phyloP scores from a whole-genome alignment of 2,329 filamentous ascomycete genomes.

The Exophiala calicioides region DNA sequence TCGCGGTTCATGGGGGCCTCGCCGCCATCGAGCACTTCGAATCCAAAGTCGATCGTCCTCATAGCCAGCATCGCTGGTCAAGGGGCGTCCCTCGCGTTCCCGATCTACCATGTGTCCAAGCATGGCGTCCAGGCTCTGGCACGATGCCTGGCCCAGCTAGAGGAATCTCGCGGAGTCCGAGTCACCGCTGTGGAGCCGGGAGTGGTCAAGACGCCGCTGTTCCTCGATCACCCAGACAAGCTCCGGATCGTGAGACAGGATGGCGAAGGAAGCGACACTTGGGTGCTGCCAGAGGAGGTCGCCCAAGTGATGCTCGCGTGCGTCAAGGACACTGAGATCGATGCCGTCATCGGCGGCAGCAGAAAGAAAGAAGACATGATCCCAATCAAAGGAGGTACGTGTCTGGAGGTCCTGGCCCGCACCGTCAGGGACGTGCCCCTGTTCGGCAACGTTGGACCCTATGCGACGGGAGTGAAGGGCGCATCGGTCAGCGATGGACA shows the following conservation, averaged over 20 bases:
- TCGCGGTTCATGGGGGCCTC: constrained; percentile 47
- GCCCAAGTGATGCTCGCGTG: constrained; percentile 60
- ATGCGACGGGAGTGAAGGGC: constrained; percentile 49
- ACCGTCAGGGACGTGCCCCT: constrained; percentile 53
- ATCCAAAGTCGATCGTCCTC: constrained; percentile 48
- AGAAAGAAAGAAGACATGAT: constrained; percentile 29
- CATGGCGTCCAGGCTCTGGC: constrained; percentile 53
- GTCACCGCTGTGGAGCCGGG: constrained; percentile 63
- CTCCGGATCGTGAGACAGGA: constrained; percentile 51
- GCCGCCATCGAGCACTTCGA: constrained; percentile 14
- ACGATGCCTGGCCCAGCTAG: constrained; percentile 53
- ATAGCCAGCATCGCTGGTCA: constrained; percentile 53
- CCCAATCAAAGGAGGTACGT: constrained; percentile 44
- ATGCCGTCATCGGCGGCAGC: neutral
- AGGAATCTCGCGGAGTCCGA: constrained; percentile 52
- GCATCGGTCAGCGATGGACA: constrained; percentile 48
- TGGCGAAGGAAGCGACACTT: constrained; percentile 52
- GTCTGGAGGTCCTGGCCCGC: constrained; percentile 58
- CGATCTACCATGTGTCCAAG: constrained; percentile 53
- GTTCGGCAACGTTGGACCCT: constrained; percentile 52
- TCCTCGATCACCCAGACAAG: constrained; percentile 64
- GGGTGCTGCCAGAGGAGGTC: constrained; percentile 64
- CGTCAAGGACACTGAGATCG: constrained; percentile 51
- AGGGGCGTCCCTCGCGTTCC: constrained; percentile 39
- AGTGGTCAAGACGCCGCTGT: constrained; percentile 62